These are phyloP conservation scores for Myxozyma sirexii DNA, from an alignment of 805 yeast species.

Conservation along the genomic window DNA sequence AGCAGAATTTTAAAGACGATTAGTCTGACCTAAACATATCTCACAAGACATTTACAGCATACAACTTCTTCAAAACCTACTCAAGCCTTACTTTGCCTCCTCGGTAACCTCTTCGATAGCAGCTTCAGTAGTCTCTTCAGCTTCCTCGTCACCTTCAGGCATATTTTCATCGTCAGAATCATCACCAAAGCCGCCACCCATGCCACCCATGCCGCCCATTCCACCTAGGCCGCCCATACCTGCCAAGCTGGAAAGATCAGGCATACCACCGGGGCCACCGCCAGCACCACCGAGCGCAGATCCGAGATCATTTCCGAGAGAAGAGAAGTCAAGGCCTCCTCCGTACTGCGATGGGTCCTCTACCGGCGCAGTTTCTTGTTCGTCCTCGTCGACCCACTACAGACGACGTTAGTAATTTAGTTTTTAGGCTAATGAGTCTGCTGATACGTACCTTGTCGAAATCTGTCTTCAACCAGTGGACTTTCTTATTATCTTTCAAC, in stretches of 20 bases:
- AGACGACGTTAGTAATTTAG: not conserved
- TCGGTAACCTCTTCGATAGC: conserved; percentile 2
- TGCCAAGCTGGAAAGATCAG: conserved; percentile 33
- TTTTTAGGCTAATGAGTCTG: not conserved
- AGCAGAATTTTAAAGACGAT: not conserved
- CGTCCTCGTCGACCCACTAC: conserved; percentile 97
- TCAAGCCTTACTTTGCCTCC: conserved; percentile 3
- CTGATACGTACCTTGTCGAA: conserved; percentile 58
- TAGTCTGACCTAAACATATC: not conserved
- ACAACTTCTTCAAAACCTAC: not conserved
- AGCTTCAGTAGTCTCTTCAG: conserved; percentile 4
- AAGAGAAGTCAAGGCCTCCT: conserved; percentile 45
- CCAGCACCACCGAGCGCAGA: conserved; percentile 48
- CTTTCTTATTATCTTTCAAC: conserved; percentile 80
- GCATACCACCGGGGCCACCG: conserved; percentile 36
- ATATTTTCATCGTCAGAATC: conserved; percentile 33
- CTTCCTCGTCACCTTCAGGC: conserved; percentile 15
- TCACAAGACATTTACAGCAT: not conserved
- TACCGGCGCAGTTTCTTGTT: conserved; percentile 74
- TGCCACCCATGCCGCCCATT: conserved; percentile 35
- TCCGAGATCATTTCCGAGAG: conserved; percentile 42
- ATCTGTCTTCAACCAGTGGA: conserved; percentile 84
- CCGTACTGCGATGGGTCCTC: conserved; percentile 45
- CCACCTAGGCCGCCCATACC: conserved; percentile 35
- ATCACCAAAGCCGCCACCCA: conserved; percentile 34